Evolutionary conservation across 805 yeast genomes (phyloP), one percentile per base, ranked within the genome.

Genomic region (Kregervanrija delftensis): DNA sequence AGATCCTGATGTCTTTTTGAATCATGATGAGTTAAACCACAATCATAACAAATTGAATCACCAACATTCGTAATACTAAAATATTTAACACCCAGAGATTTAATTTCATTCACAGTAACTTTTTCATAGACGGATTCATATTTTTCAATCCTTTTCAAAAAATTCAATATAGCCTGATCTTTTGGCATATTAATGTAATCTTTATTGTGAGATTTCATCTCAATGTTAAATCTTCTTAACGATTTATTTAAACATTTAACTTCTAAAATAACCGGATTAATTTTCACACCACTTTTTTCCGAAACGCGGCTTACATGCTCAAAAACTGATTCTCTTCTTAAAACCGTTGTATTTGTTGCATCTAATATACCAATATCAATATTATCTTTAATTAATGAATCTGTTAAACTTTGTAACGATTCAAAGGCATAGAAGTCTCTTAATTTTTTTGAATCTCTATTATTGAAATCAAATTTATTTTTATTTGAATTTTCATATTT

Each of bases 401-500:
- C 84, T 17, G 88, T 69, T 41, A 93, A 66, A 55, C 83, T 83
- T 47, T 85, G 86, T 46, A 91, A 67, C 0, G 98, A 91, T 55
- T 90, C 95, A 79, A 87, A 81, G 0, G 98, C 98, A 95, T 96
- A 93, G 58, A 80, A 75, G 56, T 91, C 97, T 51, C 97, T 75
- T 38, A 86, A 68, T 30, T 73, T 69, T 10, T 76, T 76, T 4
- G 84, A 75, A 4, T 41, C 22, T 13, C 39, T 31, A 11, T 44
- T 37, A 37, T 76, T 78, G 41, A 62, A 62, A 44, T 59, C 62
- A 37, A 59, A 52, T 31, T 53, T 59, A 12, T 39, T 41, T 11
- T 48, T 44, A 15, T 37, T 13, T 30, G 42, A 50, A 46, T 15
- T 62, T 43, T 63, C 65, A 39, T 61, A 56, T 42, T 59, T 59